These are phyloP conservation scores for Spatholobus suberectus DNA, from an alignment of 306 rosid species.

Conservation along the genomic window DNA sequence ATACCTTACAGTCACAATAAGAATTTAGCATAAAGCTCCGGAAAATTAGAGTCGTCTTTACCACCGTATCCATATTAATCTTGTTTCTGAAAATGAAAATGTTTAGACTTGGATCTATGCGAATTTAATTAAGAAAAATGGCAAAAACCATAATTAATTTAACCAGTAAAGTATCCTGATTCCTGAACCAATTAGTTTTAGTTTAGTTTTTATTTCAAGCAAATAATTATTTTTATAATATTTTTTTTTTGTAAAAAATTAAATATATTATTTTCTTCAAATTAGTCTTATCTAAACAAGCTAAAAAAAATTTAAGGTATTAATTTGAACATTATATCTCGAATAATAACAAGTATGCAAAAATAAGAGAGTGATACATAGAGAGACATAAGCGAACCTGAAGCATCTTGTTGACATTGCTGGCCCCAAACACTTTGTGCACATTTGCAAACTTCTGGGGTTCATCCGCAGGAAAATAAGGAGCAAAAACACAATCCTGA, in stretches of 20 bases:
- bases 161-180: no score
- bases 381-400: no score
- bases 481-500: conserved; percentile 82
- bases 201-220: background rate
- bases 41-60: background rate
- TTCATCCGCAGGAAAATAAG: conserved; percentile 81
- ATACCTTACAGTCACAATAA: background rate
- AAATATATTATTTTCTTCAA: no score
- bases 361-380: no score
- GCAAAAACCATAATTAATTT: no score
- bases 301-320: no score
- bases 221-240: no score
- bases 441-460: conserved; percentile 86
- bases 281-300: no score
- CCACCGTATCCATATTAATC: background rate
- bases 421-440: conserved; percentile 88
- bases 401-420: conserved; percentile 91
- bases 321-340: no score
- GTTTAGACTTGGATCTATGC: background rate
- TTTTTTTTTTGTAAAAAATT: no score
- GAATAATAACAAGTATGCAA: no score
- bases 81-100: background rate
- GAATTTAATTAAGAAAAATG: background rate
- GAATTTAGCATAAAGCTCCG: background rate
- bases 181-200: background rate